Base-by-base conservation (phyloP, 345 rosid species). In the Eutrema japonicum region DNA sequence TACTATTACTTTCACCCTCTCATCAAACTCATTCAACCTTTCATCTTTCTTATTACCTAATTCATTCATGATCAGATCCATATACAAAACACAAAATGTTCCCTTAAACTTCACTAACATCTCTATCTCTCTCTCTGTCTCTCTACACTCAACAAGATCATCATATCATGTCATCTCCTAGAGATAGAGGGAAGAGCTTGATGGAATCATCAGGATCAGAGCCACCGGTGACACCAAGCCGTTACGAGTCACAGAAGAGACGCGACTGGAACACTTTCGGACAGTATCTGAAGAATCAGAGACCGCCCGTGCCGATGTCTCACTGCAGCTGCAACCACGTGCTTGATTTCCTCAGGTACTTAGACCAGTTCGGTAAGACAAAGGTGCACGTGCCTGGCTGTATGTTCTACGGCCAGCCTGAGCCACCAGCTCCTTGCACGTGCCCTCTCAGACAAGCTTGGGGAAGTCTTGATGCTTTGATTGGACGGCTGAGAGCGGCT, bases 401-500 rank as follows among this genome's bases (percentile, higher is more conserved):
- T 78, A 82, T 86, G 79, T 91, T 89, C 73, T 91, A 80, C 16
- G 97, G 97, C 0, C 91, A 87, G 76, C 97, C 97, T 2, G 96
- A 89, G 70, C 97, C 97, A 1, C 97, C 97, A 4, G 96, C 93
- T 35, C 93, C 97, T 22, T 91, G 97, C 73, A 84, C 95, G 7
- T 91, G 97, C 47, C 96, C 97, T 0, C 85, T 89, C 2, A 77
- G 91, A 58, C 97, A 91, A 78, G 97, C 97, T 57, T 91, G 97
- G 97, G 95, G 97, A 40, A 87, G 93, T 68, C 97, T 91, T 5
- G 97, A 91, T 71, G 97, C 97, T 35, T 89, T 91, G 75, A 91
- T 91, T 33, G 97, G 97, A 32, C 70, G 97, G 80, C 91, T 91
- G 11, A 80, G 97, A 52, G 97, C 97, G 0, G 97, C 97, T 11